Conservation (phyloP, 352 stramenopile species). For the Blastocystis hominis region DNA sequence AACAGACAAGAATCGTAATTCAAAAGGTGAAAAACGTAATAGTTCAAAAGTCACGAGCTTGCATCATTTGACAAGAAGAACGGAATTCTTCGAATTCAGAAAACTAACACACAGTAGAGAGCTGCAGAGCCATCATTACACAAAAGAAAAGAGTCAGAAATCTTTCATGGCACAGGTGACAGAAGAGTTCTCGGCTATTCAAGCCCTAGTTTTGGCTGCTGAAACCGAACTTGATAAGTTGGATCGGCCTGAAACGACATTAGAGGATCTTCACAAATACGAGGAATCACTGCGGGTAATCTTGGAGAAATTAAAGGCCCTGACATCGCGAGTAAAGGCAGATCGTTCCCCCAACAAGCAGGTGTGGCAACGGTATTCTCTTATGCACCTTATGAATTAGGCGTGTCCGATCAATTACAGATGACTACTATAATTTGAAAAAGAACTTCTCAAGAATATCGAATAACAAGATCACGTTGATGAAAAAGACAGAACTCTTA, state of each 20-base stretch:
- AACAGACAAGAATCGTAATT: too few relatives aligned
- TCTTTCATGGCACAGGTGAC: background rate
- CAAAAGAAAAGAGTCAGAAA: background rate
- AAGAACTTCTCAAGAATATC: constrained; percentile 36
- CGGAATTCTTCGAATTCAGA: too few relatives aligned
- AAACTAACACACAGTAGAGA: too few relatives aligned
- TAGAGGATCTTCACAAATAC: constrained; percentile 11
- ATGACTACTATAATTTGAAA: constrained; percentile 36
- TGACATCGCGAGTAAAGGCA: constrained; percentile 4
- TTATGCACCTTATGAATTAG: background rate
- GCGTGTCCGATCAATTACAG: constrained; percentile 18
- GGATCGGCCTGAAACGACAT: constrained; percentile 14
- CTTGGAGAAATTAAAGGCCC: background rate
- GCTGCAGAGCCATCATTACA: too few relatives aligned
- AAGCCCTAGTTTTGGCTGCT: background rate
- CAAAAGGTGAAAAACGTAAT: too few relatives aligned
- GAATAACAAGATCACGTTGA: constrained; percentile 31
- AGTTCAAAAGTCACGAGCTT: too few relatives aligned
- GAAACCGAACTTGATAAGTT: constrained; percentile 12
- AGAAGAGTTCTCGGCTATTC: constrained; percentile 8
- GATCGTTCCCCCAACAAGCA: constrained; percentile 17
- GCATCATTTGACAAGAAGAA: too few relatives aligned
- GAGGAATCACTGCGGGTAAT: background rate
- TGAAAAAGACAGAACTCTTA: background rate
- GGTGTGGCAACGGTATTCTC: constrained; percentile 25